Evolutionary conservation across 306 rosid species (phyloP).

Genomic region (Cucumis cinereus): DNA sequence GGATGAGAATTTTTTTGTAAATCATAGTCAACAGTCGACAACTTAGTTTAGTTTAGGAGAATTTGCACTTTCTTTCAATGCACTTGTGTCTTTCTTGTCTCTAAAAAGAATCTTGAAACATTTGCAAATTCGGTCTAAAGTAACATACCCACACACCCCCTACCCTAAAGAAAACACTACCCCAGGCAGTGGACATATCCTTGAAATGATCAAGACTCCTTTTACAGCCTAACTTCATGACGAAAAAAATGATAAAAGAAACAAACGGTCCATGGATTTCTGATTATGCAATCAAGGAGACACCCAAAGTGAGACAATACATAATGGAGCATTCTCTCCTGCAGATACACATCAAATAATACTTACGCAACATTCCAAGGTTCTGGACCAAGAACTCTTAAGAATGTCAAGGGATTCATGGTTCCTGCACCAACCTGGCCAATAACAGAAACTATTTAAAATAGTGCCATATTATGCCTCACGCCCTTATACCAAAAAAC

Average conservation of each 20-base stretch:
- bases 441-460: conserved; percentile 1
- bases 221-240: not conserved
- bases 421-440: conserved; percentile 98
- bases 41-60: not conserved
- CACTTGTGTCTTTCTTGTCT: not conserved
- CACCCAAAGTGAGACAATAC: not conserved
- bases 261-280: not conserved
- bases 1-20: not conserved
- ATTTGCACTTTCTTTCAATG: not conserved
- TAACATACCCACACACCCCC: not conserved
- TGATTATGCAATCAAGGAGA: not conserved
- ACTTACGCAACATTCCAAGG: conserved; percentile 99
- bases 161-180: not conserved
- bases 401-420: conserved; percentile 92
- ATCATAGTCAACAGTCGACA: not conserved
- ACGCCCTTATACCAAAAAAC: not conserved
- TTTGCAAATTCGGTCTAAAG: not conserved
- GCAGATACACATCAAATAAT: conserved; percentile 8
- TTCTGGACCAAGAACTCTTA: conserved; percentile 98
- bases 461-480: not conserved
- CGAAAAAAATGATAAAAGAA: not conserved
- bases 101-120: not conserved
- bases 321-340: not conserved
- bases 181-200: not conserved
- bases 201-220: not conserved